Base-by-base conservation (phyloP, 371 early-diverging fungal species). In the Apophysomyces ossiformis region DNA sequence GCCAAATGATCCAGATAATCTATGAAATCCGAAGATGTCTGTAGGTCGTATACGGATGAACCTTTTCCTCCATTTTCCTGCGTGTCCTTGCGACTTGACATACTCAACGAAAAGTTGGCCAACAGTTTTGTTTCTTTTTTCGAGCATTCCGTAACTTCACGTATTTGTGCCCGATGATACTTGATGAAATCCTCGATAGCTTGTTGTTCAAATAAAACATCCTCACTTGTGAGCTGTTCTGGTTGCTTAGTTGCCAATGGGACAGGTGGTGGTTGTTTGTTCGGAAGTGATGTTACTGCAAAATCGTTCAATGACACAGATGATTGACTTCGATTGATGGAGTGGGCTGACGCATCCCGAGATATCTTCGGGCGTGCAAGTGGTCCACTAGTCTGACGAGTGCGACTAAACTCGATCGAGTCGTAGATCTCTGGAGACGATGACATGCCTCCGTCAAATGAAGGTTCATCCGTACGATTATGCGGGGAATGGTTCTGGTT, bases 71-170 rank as follows among this genome's bases (percentile, higher is more conserved):
- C 70, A 7, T 69, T 67, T 16, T 68, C 62, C 58, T 54, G 72
- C 32, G 59, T 70, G 72, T 71, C 77, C 67, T 79, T 72, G 61
- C 70, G 68, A 57, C 67, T 65, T 8, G 75, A 69, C 35, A 82
- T 46, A 38, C 78, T 75, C 26, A 85, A 66, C 16, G 93, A 87
- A 61, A 94, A 86, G 39, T 90, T 86, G 44, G 90, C 90, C 9
- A 96, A 78, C 41, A 95, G 79, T 71, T 89, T 89, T 58, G 90
- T 92, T 76, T 97, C 96, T 47, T 83, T 77, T 67, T 92, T 93
- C 26, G 87, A 86, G 47, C 89, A 82, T 64, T 96, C 96, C 12
- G 89, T 88, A 5, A 89, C 87, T 44, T 93, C 87, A 6, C 92
- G 87, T 54, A 96, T 82, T 73, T 95, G 91, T 21, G 87, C 85